These are phyloP conservation scores for Viola pubescens DNA, from an alignment of 441 rosid genomes.

Conservation along the genomic window DNA sequence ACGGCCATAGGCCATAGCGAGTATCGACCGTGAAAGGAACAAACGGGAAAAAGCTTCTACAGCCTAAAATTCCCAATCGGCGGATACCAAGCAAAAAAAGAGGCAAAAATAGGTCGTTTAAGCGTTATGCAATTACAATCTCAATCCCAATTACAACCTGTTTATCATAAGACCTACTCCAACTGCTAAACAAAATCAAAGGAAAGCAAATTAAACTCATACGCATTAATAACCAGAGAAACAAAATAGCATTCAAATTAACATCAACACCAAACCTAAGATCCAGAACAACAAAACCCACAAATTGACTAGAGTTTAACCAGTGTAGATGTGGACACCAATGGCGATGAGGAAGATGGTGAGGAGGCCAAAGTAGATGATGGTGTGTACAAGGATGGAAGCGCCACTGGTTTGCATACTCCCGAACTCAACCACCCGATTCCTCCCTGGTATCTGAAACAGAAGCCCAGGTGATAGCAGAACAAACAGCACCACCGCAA, in stretches of 20 bases:
- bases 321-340: slow-evolving; percentile 56
- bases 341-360: slow-evolving; percentile 65
- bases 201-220: background rate
- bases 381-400: slow-evolving; percentile 65
- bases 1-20: too few relatives aligned
- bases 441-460: slow-evolving; percentile 61
- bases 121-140: too few relatives aligned
- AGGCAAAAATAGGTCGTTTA: too few relatives aligned
- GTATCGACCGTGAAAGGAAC: too few relatives aligned
- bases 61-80: too few relatives aligned
- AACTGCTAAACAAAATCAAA: too few relatives aligned
- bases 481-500: slow-evolving; percentile 56
- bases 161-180: too few relatives aligned
- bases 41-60: too few relatives aligned
- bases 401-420: slow-evolving; percentile 73
- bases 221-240: background rate
- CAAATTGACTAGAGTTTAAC: slow-evolving; percentile 15
- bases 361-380: slow-evolving; percentile 60
- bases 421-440: slow-evolving; percentile 53
- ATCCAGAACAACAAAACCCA: background rate
- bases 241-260: background rate
- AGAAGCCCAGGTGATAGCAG: slow-evolving; percentile 70
- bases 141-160: too few relatives aligned
- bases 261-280: background rate
- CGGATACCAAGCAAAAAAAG: too few relatives aligned